Conservation (phyloP, 257 asterid genomes). For the Solanum gracilifrons region DNA sequence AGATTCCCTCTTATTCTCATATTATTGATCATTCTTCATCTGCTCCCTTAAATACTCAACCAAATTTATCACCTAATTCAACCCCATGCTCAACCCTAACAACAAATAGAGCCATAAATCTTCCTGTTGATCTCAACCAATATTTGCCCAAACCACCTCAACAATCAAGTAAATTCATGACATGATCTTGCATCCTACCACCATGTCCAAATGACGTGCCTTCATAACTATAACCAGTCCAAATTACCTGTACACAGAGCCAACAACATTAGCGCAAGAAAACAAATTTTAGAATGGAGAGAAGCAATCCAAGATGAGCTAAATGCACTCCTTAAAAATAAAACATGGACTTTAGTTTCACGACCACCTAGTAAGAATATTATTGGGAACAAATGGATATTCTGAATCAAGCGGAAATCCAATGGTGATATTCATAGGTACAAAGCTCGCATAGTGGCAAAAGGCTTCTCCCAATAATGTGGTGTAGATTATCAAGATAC, state of each 20-base stretch:
- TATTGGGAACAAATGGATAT: no score
- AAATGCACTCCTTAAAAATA: no score
- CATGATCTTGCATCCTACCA: neutral
- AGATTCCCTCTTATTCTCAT: neutral
- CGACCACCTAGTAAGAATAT: neutral
- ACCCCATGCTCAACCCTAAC: no score
- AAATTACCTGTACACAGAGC: no score
- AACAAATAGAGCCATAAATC: no score
- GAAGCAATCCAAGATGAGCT: neutral
- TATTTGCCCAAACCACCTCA: neutral
- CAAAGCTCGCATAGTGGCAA: neutral
- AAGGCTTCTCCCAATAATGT: neutral
- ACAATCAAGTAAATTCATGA: no score
- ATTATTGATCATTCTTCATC: no score
- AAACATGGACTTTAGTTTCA: neutral
- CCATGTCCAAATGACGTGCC: no score
- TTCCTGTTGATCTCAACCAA: neutral
- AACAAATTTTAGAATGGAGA: neutral
- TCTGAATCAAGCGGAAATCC: neutral
- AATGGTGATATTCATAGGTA: neutral
- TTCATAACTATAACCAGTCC: neutral
- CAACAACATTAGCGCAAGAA: no score
- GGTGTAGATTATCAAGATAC: neutral
- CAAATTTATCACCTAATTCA: no score
- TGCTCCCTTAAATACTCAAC: no score